phyloP scores from a whole-genome alignment of 257 asterid genomes.

The Ehretia macrophylla region DNA sequence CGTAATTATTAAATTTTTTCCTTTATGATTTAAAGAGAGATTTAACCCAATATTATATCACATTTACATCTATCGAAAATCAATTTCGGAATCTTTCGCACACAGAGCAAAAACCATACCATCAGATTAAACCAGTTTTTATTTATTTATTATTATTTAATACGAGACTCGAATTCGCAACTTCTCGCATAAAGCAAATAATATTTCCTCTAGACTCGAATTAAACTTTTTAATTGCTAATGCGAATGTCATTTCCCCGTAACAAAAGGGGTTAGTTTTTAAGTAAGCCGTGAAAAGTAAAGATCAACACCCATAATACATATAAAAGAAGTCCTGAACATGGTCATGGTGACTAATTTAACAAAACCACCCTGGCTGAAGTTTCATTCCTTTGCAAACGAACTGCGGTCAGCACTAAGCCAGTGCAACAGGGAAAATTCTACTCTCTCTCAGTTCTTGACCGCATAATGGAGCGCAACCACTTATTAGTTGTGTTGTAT shows the following conservation, averaged over 20 bases:
- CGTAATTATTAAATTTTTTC: too few species aligned
- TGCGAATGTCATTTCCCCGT: conserved; percentile 29
- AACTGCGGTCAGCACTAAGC: conserved; percentile 44
- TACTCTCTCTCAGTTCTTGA: conserved; percentile 49
- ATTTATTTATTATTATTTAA: too few species aligned
- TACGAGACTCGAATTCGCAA: too few species aligned
- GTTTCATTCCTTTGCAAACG: conserved; percentile 43
- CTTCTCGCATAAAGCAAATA: too few species aligned
- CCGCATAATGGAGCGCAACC: conserved; percentile 38
- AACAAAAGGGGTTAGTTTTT: conserved; percentile 19
- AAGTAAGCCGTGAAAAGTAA: conserved; percentile 11
- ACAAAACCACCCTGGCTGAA: conserved; percentile 43
- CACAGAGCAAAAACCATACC: too few species aligned
- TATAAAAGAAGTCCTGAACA: background rate
- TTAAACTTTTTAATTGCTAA: conserved; percentile 17
- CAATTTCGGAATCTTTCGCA: too few species aligned
- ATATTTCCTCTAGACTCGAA: too few species aligned
- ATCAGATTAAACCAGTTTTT: too few species aligned
- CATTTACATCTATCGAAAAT: too few species aligned
- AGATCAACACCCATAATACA: background rate
- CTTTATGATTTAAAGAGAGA: too few species aligned
- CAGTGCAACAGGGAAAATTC: conserved; percentile 40
- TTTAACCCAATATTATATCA: too few species aligned
- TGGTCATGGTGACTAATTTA: background rate
- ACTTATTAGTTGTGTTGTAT: conserved; percentile 39